Evolutionary conservation across 2,329 filamentous ascomycete genomes (phyloP).

Genomic region (Trichoderma atrobrunneum): DNA sequence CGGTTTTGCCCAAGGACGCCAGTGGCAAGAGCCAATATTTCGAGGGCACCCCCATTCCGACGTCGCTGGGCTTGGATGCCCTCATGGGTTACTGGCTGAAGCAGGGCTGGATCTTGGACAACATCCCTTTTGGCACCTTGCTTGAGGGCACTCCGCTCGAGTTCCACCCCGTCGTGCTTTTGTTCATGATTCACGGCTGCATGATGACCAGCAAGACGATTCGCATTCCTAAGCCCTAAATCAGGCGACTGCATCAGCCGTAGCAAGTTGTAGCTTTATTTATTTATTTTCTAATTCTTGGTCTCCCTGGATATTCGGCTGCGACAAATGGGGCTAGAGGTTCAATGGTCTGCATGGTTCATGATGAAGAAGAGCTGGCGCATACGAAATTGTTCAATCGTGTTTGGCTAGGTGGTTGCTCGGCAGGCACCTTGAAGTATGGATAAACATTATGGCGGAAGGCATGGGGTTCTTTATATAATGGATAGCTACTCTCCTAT

Average conservation of each 20-base stretch:
- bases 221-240: conserved; percentile 83
- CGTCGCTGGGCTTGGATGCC: conserved; percentile 73
- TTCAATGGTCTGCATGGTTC: conserved; percentile 5
- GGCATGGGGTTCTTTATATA: neutral
- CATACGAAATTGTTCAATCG: conserved; percentile 1
- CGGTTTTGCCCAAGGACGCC: conserved; percentile 84
- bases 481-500: neutral
- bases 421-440: neutral
- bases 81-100: conserved; percentile 89
- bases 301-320: conserved; percentile 13
- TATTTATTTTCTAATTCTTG: neutral
- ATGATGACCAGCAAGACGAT: conserved; percentile 95
- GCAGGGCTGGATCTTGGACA: conserved; percentile 73
- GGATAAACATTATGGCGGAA: neutral
- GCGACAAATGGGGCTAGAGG: conserved; percentile 6
- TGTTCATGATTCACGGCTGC: conserved; percentile 88
- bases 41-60: conserved; percentile 95
- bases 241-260: neutral
- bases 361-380: conserved; percentile 6
- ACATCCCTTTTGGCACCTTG: conserved; percentile 73
- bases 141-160: conserved; percentile 67
- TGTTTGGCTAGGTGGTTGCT: neutral
- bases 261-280: neutral
- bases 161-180: conserved; percentile 74
- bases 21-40: conserved; percentile 93